Percentiles rank a stretch among this genome's conserved stretches.
phyloP scores from a whole-genome alignment of 495 filamentous ascomycete genomes.

The Penicillium subrubescens region DNA sequence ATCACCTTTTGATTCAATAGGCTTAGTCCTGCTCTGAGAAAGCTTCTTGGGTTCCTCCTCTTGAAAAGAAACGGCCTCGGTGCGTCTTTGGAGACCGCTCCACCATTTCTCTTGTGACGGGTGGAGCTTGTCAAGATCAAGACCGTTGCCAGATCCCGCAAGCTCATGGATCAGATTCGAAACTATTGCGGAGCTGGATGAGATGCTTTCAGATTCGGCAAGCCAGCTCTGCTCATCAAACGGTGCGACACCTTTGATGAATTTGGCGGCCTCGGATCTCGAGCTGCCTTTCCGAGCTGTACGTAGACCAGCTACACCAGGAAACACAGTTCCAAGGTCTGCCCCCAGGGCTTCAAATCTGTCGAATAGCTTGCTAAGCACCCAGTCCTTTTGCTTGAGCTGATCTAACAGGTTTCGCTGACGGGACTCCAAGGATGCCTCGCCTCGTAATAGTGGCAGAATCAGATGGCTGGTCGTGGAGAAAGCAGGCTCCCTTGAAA shows the following conservation, averaged over 20 bases:
- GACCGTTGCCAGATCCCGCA: slow-evolving; percentile 7
- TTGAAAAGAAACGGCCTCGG: slow-evolving; percentile 3
- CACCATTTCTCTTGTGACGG: slow-evolving; percentile 43
- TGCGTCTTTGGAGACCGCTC: slow-evolving; percentile 26
- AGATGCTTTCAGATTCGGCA: slow-evolving; percentile 24
- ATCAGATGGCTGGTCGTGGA: slow-evolving; percentile 62
- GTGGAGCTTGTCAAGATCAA: slow-evolving; percentile 12
- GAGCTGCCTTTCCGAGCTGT: slow-evolving; percentile 35
- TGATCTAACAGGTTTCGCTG: slow-evolving; percentile 57
- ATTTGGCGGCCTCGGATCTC: slow-evolving; percentile 38
- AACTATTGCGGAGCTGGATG: slow-evolving; percentile 22
- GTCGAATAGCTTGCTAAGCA: slow-evolving; percentile 74
- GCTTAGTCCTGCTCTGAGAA: not conserved
- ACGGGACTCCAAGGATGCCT: slow-evolving; percentile 52
- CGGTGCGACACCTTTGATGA: slow-evolving; percentile 47
- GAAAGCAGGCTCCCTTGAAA: slow-evolving; percentile 57
- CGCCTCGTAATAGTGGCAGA: slow-evolving; percentile 67
- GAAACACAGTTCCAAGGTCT: slow-evolving; percentile 72
- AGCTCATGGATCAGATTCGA: slow-evolving; percentile 32
- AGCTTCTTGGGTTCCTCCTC: not conserved
- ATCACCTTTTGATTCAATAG: slow-evolving; percentile 3
- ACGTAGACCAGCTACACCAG: slow-evolving; percentile 55
- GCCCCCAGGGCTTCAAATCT: slow-evolving; percentile 71
- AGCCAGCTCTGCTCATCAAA: slow-evolving; percentile 51
- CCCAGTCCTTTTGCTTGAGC: slow-evolving; percentile 75